Evolutionary conservation across 352 stramenopile genomes (phyloP), one percentile per base, ranked within the genome.

Genomic region (Pythium guiyangense): DNA sequence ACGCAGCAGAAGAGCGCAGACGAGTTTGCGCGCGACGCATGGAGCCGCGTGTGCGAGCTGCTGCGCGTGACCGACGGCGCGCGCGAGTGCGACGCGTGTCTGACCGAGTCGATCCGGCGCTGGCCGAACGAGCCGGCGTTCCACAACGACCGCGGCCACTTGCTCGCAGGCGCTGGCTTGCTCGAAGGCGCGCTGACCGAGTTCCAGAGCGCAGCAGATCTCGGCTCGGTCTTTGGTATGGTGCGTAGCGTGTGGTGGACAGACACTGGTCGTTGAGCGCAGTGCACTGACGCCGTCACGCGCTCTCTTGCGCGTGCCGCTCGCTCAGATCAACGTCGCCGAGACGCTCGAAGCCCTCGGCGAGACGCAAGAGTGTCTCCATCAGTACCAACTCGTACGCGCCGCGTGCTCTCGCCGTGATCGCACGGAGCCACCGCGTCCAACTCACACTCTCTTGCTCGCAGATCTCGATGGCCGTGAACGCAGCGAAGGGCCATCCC

Each of bases 311-410:
- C 34, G 48, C 9, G 2, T 47, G 27, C 26, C 18, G 15, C 25
- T 45, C 15, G 1, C 11, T 15, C 34, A 91, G 78, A 67, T 87
- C 17, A 75, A 77, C 49, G 65, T 75, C 14, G 81, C 69, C 0
- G 74, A 87, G 31, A 69, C 75, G 17, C 57, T 88, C 4, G 81
- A 91, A 43, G 54, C 73, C 4, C 61, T 88, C n/a, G 78, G 81
- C 4, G 70, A 89, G 51, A 81, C 66, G 6, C 57, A 85, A 29
- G 59, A 64, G 49, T 86, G 76, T 54, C 74, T 86, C 44, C 44
- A 64, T 42, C 63, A 79, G 17, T 90, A 88, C 45, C 43, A 86
- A 40, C 49, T 78, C 65, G 77, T 85, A 53, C 37, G 45, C 8
- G 6, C 39, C 6, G 6, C 18, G 18, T 26, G 42, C n/a, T 47